Evolutionary conservation across 495 filamentous ascomycete species (phyloP), one percentile per base, ranked within the genome.

Genomic region (Schizothecium vesticola): DNA sequence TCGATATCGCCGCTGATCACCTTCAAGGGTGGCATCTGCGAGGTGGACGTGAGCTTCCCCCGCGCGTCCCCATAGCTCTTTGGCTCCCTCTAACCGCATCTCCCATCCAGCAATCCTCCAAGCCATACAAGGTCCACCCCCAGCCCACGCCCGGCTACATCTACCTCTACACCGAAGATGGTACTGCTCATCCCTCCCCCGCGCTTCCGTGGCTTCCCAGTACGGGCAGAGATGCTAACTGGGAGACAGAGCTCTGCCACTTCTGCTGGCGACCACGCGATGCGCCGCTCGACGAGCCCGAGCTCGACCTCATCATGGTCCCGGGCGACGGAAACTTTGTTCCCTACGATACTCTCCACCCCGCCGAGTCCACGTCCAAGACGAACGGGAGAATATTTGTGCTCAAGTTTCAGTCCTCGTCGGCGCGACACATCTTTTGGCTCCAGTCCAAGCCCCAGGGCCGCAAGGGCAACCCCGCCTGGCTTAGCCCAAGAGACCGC

Each of bases 1-100:
- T 7, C 92, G 65, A 88, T 89, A 81, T 78, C 81, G 69, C 94
- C 93, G 29, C 86, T 97, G 73, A 93, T 99, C 75, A 96, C 93
- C 5, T 97, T 99, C 85, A 98, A 97, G 85, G 96, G 94, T 71
- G 96, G 96, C 77, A 87, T 86, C 78, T 99, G 96, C 81, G 88
- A 93, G 23, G 76, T 96, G 61, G 86, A 92, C 80, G 94, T 98
- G 80, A 72, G 90, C 85, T 63, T 61, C 70, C 55, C 66, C 28
- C 43, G 19, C 19, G 16, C 43, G n/a, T 13, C 31, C 68, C 58
- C 36, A 23, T 56, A 58, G 24, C 31, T 25, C 55, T 33, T 2
- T 16, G 9, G 24, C 56, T 19, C 22, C 24, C n/a, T n/a, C 11
- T 23, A 25, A 21, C 22, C 16, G 12, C 23, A 58, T 82, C 84